These are phyloP conservation scores for Incumbomyces delicatus DNA, from an alignment of 2,329 filamentous ascomycete species.

Conservation along the genomic window DNA sequence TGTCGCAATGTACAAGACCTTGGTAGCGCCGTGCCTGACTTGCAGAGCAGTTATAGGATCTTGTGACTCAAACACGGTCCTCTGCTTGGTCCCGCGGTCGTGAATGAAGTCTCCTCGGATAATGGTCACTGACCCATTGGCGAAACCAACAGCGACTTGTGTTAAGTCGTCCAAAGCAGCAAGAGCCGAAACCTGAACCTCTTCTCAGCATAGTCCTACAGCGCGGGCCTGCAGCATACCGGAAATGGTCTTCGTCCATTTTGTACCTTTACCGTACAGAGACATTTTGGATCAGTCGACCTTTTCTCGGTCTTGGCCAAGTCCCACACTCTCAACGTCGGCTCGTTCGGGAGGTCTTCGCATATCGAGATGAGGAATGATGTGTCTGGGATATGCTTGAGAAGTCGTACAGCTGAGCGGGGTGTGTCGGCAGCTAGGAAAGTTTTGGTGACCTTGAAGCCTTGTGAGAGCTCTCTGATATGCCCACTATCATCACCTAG, in stretches of 20 bases:
- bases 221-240: slow-evolving; percentile 37
- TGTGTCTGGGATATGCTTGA: slow-evolving; percentile 84
- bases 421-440: slow-evolving; percentile 72
- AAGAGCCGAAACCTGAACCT: slow-evolving; percentile 69
- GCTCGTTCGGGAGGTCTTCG: slow-evolving; percentile 81
- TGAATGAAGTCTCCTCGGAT: slow-evolving; percentile 91
- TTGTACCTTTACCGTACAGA: slow-evolving; percentile 75
- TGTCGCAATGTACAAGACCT: slow-evolving; percentile 83
- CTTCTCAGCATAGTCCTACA: slow-evolving; percentile 10
- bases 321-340: slow-evolving; percentile 93
- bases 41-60: slow-evolving; percentile 91
- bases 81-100: slow-evolving; percentile 85
- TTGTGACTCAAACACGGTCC: slow-evolving; percentile 91
- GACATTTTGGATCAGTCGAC: slow-evolving; percentile 76
- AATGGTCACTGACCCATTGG: slow-evolving; percentile 86
- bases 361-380: slow-evolving; percentile 68
- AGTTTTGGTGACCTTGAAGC: slow-evolving; percentile 75
- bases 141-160: slow-evolving; percentile 91
- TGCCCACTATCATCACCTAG: slow-evolving; percentile 75
- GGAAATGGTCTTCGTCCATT: slow-evolving; percentile 90
- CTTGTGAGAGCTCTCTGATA: slow-evolving; percentile 76
- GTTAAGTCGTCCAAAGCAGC: slow-evolving; percentile 77
- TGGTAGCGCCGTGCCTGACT: slow-evolving; percentile 54
- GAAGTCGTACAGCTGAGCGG: slow-evolving; percentile 67
- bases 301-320: slow-evolving; percentile 91